These are phyloP conservation scores for Stevia rebaudiana DNA, from an alignment of 140 eudicot genomes.

Conservation along the genomic window DNA sequence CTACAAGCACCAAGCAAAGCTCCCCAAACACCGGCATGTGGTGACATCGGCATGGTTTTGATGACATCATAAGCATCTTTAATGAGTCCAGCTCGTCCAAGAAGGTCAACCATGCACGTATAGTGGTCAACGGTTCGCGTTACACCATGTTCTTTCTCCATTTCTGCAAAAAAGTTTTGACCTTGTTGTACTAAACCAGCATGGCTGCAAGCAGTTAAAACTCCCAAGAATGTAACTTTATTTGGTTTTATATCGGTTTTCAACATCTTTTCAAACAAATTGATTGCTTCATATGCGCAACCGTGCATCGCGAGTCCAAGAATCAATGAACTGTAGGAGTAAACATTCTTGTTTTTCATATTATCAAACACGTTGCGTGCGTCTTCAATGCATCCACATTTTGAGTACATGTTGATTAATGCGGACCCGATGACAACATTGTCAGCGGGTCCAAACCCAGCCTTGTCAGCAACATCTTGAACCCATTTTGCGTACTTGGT, in stretches of 20 bases:
- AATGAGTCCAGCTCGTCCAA: constrained; percentile 20
- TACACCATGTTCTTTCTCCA: constrained; percentile 12
- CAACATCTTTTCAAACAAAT: constrained; percentile 11
- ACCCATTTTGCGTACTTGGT: constrained; percentile 16
- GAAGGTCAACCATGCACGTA: constrained; percentile 22
- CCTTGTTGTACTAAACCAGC: constrained; percentile 18
- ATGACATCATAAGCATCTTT: constrained; percentile 10
- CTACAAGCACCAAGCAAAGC: constrained; percentile 17
- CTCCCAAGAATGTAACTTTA: constrained; percentile 21
- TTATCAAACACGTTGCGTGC: constrained; percentile 4
- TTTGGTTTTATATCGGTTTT: constrained; percentile 16
- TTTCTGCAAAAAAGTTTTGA: background rate
- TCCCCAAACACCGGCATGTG: constrained; percentile 20
- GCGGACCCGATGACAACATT: constrained; percentile 4
- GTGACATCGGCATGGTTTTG: constrained; percentile 14
- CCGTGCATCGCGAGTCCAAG: constrained; percentile 19
- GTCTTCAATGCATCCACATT: constrained; percentile 18
- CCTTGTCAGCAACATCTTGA: constrained; percentile 3
- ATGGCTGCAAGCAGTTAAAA: constrained; percentile 13
- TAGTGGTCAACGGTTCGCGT: constrained; percentile 11
- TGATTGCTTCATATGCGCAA: constrained; percentile 7
- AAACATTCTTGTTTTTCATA: constrained; percentile 12
- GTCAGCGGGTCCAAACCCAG: constrained; percentile 5
- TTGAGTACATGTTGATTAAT: constrained; percentile 6
- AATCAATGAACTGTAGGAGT: constrained; percentile 16